A percentile compares a stretch with the other conserved stretches of the same genome.
Evolutionary conservation across 2,329 filamentous ascomycete genomes (phyloP).

Genomic region (Stachybotrys elegans): DNA sequence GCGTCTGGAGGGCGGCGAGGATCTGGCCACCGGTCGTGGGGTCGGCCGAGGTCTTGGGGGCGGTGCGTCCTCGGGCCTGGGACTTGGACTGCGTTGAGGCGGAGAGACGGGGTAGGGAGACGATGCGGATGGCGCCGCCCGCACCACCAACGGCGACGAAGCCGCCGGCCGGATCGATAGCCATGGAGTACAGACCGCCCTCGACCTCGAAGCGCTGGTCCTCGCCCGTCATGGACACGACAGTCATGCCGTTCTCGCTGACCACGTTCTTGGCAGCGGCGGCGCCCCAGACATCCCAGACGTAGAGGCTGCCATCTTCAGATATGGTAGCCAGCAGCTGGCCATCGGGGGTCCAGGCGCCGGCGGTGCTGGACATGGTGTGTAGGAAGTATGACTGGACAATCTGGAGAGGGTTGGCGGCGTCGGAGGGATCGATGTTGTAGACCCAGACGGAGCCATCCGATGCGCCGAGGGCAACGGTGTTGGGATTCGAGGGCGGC

Average conservation of each 20-base stretch:
- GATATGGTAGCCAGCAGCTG: slow-evolving; percentile 80
- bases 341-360: slow-evolving; percentile 85
- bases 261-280: slow-evolving; percentile 55
- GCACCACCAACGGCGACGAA: slow-evolving; percentile 86
- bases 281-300: slow-evolving; percentile 86
- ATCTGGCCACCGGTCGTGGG: slow-evolving; percentile 51
- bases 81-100: slow-evolving; percentile 14
- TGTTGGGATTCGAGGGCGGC: slow-evolving; percentile 65
- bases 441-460: slow-evolving; percentile 97
- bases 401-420: slow-evolving; percentile 63
- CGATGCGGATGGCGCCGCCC: slow-evolving; percentile 76
- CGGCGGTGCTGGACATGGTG: slow-evolving; percentile 79
- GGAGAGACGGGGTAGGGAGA: slow-evolving; percentile 69
- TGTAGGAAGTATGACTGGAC: slow-evolving; percentile 91
- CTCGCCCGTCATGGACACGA: slow-evolving; percentile 69
- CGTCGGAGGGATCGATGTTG: slow-evolving; percentile 65
- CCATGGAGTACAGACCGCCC: slow-evolving; percentile 84
- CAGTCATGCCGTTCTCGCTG: slow-evolving; percentile 53
- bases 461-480: slow-evolving; percentile 78
- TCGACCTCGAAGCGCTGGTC: slow-evolving; percentile 92
- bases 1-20: slow-evolving; percentile 76
- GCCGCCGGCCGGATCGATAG: slow-evolving; percentile 71
- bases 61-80: slow-evolving; percentile 18
- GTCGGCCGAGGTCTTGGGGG: slow-evolving; percentile 29
- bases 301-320: slow-evolving; percentile 83